Evolutionary conservation across 306 rosid genomes (phyloP).

Genomic region (Gastrolobium villosum): DNA sequence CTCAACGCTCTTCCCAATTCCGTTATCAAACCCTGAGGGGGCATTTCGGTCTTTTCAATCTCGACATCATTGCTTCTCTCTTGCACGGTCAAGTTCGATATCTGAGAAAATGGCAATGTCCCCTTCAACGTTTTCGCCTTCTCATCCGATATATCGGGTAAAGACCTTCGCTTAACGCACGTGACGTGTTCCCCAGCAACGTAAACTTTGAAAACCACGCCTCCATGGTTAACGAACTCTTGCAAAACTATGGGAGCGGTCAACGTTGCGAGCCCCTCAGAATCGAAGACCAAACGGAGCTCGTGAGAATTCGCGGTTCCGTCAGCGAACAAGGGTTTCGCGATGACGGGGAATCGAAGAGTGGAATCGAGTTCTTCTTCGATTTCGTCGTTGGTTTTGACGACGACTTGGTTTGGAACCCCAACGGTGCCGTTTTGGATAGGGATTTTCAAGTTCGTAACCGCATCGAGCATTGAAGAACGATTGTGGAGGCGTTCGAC

Average conservation of each 20-base stretch:
- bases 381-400: not conserved
- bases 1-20: slow-evolving; percentile 49
- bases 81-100: slow-evolving; percentile 46
- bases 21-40: slow-evolving; percentile 40
- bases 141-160: slow-evolving; percentile 48
- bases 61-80: not conserved
- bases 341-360: slow-evolving; percentile 33
- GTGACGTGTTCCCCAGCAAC: slow-evolving; percentile 57
- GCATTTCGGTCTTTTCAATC: slow-evolving; percentile 48
- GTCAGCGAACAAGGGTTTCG: slow-evolving; percentile 42
- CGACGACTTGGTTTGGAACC: slow-evolving; percentile 28
- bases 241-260: slow-evolving; percentile 54
- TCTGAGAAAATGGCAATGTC: slow-evolving; percentile 43
- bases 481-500: slow-evolving; percentile 36
- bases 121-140: slow-evolving; percentile 24
- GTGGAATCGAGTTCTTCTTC: slow-evolving; percentile 7
- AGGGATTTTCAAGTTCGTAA: not conserved
- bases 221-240: slow-evolving; percentile 72
- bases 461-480: slow-evolving; percentile 40
- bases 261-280: slow-evolving; percentile 43
- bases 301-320: slow-evolving; percentile 54
- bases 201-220: slow-evolving; percentile 66
- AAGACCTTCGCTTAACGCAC: slow-evolving; percentile 61
- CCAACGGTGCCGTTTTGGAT: slow-evolving; percentile 3
- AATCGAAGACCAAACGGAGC: slow-evolving; percentile 51